Evolutionary conservation across 768 basidiomycete genomes (phyloP).

Genomic region (Mycena capillaripes): DNA sequence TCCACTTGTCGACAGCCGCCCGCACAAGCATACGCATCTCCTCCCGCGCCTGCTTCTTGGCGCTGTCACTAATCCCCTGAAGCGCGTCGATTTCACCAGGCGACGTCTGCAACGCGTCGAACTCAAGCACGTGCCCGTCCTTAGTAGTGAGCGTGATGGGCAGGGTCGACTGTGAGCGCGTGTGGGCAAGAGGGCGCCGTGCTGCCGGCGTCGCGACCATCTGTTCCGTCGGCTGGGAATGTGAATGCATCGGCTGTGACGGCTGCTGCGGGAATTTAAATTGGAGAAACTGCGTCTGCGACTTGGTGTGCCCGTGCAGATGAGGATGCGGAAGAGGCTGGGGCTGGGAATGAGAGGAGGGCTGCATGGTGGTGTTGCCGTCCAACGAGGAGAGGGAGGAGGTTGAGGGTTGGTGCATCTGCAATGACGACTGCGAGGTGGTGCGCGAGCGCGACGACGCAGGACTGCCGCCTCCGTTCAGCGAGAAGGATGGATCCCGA

Average conservation of each 20-base stretch:
- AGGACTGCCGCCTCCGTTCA: slow-evolving; percentile 48
- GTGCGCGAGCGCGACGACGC: slow-evolving; percentile 59
- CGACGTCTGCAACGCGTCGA: slow-evolving; percentile 85
- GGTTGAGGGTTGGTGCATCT: slow-evolving; percentile 23
- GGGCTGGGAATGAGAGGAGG: slow-evolving; percentile 4
- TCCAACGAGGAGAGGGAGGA: slow-evolving; percentile 30
- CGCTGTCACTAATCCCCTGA: slow-evolving; percentile 84
- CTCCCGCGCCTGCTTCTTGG: slow-evolving; percentile 85
- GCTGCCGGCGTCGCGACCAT: slow-evolving; percentile 38
- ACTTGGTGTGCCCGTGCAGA: slow-evolving; percentile 30
- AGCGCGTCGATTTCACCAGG: slow-evolving; percentile 80
- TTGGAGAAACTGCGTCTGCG: slow-evolving; percentile 33
- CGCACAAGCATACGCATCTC: slow-evolving; percentile 83
- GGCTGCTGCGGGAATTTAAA: slow-evolving; percentile 33
- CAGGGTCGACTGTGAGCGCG: slow-evolving; percentile 61
- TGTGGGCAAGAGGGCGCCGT: slow-evolving; percentile 54
- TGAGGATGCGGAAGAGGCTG: slow-evolving; percentile 47
- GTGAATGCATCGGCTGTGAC: neutral
- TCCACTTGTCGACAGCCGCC: slow-evolving; percentile 85
- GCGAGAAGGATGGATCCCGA: slow-evolving; percentile 63
- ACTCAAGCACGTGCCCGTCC: slow-evolving; percentile 87
- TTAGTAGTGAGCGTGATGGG: slow-evolving; percentile 84
- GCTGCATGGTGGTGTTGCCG: slow-evolving; percentile 21
- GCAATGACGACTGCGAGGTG: slow-evolving; percentile 59
- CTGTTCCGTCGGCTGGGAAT: slow-evolving; percentile 18